Base-by-base conservation (phyloP, 2,329 filamentous ascomycete genomes). In the Aspergillus cejpii region DNA sequence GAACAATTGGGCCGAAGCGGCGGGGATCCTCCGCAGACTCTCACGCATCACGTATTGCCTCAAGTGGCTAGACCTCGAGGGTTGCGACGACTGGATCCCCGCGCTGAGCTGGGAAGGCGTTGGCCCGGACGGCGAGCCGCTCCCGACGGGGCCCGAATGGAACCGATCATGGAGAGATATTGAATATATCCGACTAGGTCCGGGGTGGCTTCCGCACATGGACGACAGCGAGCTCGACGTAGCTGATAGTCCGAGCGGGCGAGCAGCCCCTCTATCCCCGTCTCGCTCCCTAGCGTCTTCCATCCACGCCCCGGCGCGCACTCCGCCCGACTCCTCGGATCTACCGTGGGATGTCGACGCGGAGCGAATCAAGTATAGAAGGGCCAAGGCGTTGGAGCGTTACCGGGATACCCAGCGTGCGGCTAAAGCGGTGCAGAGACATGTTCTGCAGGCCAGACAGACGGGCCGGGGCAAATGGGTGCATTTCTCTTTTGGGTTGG, bases 51-150 rank as follows among this genome's bases (percentile, higher is more conserved):
- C 78, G 0, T 77, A 81, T 52, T 78, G 77, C 36, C 66, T 83
- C 2, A 72, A 74, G 53, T 82, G 78, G 77, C 69, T 83, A 1
- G 80, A 83, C 53, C 63, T 83, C 1, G 76, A 81, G 57, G 79
- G 79, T 6, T 83, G 80, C 54, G 61, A 60, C 2, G 64, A 69
- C 17, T 83, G 80, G 80, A 55, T 75, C 24, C 65, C 68, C 12
- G 76, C 78, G 0, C 58, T 83, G 23, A 69, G 60, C 20, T 76
- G 70, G 68, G 62, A 60, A 8, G 60, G 61, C 5, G 46, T 45
- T 12, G 60, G 57, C 2, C 54, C 60, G 2, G 45, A 62, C 20
- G 63, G 61, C 3, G 49, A 59, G 12, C 45, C 55, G 6, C 58
- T 59, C n/a, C 37, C 50, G 7, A 48, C 60, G 5, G 65, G 67